Conservation (phyloP, 164 flowering plant genomes). For the Sextonia rubra region DNA sequence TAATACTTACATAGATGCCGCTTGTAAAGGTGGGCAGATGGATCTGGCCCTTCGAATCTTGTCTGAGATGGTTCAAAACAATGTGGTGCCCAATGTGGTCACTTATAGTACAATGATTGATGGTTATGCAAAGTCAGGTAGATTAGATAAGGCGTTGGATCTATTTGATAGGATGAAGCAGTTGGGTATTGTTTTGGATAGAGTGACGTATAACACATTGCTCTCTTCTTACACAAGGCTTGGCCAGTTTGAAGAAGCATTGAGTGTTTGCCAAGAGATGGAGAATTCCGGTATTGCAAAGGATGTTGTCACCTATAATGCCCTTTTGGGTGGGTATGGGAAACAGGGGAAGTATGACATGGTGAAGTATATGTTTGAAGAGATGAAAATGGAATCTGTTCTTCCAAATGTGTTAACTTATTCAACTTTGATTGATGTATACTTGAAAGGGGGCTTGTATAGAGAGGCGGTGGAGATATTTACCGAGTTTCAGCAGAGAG, state of each 20-base stretch:
- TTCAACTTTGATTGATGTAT: constrained; percentile 83
- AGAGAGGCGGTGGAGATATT: constrained; percentile 80
- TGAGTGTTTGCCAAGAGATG: constrained; percentile 78
- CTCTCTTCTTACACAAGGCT: constrained; percentile 78
- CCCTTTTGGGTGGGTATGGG: constrained; percentile 86
- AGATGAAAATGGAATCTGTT: constrained; percentile 58
- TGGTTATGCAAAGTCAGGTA: constrained; percentile 85
- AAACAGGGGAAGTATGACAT: constrained; percentile 72
- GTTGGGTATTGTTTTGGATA: constrained; percentile 60
- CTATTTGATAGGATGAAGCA: constrained; percentile 76
- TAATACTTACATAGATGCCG: constrained; percentile 82
- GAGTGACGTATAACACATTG: constrained; percentile 80
- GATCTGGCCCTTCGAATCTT: constrained; percentile 73
- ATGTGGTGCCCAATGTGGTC: constrained; percentile 76
- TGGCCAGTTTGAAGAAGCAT: constrained; percentile 79
- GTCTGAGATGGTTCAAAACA: constrained; percentile 72
- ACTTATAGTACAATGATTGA: constrained; percentile 92
- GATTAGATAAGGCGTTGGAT: constrained; percentile 70
- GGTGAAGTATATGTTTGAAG: constrained; percentile 52
- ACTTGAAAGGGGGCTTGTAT: constrained; percentile 76
- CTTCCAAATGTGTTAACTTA: constrained; percentile 79
- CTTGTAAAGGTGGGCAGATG: constrained; percentile 90
- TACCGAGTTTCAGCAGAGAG: constrained; percentile 67
- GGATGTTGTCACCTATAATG: constrained; percentile 92
- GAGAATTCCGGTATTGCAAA: constrained; percentile 65